Evolutionary conservation across 352 stramenopile species (phyloP), one percentile per base, ranked within the genome.

Genomic region (Bremia lactucae): DNA sequence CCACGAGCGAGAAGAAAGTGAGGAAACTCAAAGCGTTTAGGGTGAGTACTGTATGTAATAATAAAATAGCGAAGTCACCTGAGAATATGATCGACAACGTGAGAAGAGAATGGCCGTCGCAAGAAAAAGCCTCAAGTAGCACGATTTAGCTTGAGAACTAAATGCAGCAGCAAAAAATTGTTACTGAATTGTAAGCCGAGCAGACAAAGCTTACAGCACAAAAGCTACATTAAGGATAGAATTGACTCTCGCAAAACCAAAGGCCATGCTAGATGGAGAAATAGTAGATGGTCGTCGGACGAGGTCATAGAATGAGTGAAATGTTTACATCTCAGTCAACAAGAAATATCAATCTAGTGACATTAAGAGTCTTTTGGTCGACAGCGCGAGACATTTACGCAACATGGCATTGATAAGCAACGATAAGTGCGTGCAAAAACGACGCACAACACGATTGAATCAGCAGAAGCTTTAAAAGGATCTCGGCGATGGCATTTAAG

Each of bases 201-300:
- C 55, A 75, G 23, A 42, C 83, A 16, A 47, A 74, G 22, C 47
- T 47, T 8, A 70, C 71, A 2, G 51, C 72, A 0, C 23, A 64
- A 7, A 42, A 64, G 9, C 64, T 85, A 29, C 56, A 71, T 1
- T 55, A 55, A 9, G 68, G 86, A 4, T 68, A 84, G 24, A 74
- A 74, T 2, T 52, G 46, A n/a, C 48, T 86, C 44, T 86, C 18
- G 68, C 72, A 8, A 62, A 65, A 43, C 52, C 87, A 13, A 79
- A 87, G 29, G 57, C 55, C 6, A 52, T 81, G 42, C 85, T 91
- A 62, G 75, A 88, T 28, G n/a, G n/a, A n/a, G n/a, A n/a, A n/a
- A n/a, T n/a, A n/a, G n/a, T n/a, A n/a, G n/a, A n/a, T n/a, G n/a
- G n/a, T n/a, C n/a, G n/a, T n/a, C n/a, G n/a, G n/a, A n/a, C n/a